Evolutionary conservation across 306 rosid species (phyloP).

Genomic region (Lablab purpureus): DNA sequence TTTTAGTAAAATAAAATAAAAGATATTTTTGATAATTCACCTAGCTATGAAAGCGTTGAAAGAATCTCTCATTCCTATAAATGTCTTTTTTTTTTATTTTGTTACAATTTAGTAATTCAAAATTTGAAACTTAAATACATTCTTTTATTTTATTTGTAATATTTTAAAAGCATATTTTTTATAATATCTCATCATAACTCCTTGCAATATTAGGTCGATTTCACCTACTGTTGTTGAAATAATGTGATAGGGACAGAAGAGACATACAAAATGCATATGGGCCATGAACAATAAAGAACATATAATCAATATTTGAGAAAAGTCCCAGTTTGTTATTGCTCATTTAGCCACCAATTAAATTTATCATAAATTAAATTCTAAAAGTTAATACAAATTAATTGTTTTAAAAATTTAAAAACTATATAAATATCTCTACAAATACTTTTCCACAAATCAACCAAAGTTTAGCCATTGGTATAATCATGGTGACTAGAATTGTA

Average conservation of each 20-base stretch:
- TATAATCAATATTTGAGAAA: neutral
- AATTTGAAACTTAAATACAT: neutral
- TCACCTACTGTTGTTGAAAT: neutral
- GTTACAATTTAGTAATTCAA: neutral
- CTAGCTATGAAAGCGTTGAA: too few species aligned
- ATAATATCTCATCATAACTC: neutral
- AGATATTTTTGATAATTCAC: too few species aligned
- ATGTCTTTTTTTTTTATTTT: neutral
- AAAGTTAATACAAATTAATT: neutral
- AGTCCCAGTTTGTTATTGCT: neutral
- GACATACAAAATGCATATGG: conserved; percentile 23
- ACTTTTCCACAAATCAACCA: too few species aligned
- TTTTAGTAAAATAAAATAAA: too few species aligned
- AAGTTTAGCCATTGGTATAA: too few species aligned
- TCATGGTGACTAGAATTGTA: too few species aligned
- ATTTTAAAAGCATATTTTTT: neutral
- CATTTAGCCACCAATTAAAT: neutral
- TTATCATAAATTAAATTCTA: neutral
- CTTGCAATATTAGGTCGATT: neutral
- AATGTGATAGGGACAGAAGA: conserved; percentile 8
- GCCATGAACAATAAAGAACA: conserved; percentile 6
- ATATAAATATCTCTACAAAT: too few species aligned
- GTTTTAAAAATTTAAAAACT: too few species aligned
- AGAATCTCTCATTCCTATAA: too few species aligned
- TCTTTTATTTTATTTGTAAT: neutral